Evolutionary conservation across 176 grass and related monocot species (phyloP).

Genomic region (sorghum (Sorghum bicolor)): Sorghum_bicolor_NCBIv3 NC_012870.2:4723001-4723500

Average conservation of each 20-base stretch:
- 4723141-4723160: slow-evolving; percentile 85
- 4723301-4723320: slow-evolving; percentile 56
- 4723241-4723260: slow-evolving; percentile 66
- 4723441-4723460: not conserved
- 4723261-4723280: slow-evolving; percentile 72
- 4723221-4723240: slow-evolving; percentile 52
- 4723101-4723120: slow-evolving; percentile 73
- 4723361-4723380: slow-evolving; percentile 73
- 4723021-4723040: slow-evolving; percentile 93
- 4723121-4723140: slow-evolving; percentile 73
- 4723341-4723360: slow-evolving; percentile 77
- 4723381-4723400: not conserved
- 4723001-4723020: slow-evolving; percentile 94
- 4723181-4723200: slow-evolving; percentile 68
- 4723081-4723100: slow-evolving; percentile 70
- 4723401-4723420: not conserved
- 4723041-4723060: slow-evolving; percentile 98
- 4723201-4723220: slow-evolving; percentile 74
- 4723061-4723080: slow-evolving; percentile 98
- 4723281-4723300: slow-evolving; percentile 80
- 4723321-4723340: slow-evolving; percentile 62
- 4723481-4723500: too few species aligned
- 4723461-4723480: not conserved
- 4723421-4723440: not conserved
- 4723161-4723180: slow-evolving; percentile 75